These are phyloP conservation scores for Arachis monticola DNA, from an alignment of 331 rosid genomes.

Conservation along the genomic window DNA sequence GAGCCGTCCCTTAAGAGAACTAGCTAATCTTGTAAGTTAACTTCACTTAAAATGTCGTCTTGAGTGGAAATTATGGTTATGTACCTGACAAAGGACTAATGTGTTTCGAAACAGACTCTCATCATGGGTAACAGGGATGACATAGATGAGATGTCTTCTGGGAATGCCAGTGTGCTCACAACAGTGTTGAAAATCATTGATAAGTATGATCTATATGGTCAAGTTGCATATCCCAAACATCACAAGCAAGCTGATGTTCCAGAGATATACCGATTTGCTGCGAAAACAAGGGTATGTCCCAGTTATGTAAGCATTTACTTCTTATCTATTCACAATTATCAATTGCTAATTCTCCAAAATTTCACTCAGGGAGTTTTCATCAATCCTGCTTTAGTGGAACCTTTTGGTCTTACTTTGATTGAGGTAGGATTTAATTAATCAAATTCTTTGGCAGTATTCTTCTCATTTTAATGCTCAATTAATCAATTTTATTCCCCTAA, in stretches of 20 bases:
- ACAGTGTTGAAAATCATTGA: constrained; percentile 84
- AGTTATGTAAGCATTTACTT: constrained; percentile 5
- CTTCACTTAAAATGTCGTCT: constrained; percentile 22
- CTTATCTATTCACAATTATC: constrained; percentile 14
- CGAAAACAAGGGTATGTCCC: constrained; percentile 72
- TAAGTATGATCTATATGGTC: constrained; percentile 86
- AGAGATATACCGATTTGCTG: constrained; percentile 83
- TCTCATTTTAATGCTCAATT: constrained; percentile 12
- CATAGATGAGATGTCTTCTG: constrained; percentile 81
- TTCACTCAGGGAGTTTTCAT: constrained; percentile 88
- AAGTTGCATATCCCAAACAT: constrained; percentile 92
- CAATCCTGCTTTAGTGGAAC: constrained; percentile 93
- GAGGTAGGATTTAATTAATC: constrained; percentile 61
- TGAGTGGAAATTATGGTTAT: constrained; percentile 1
- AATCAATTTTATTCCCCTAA: not conserved
- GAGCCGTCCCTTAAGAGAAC: constrained; percentile 79
- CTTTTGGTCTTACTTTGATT: constrained; percentile 90
- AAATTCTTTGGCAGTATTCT: constrained; percentile 19
- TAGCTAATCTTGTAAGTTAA: constrained; percentile 83
- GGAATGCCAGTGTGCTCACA: constrained; percentile 78
- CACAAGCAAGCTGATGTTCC: constrained; percentile 93
- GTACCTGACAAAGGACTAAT: constrained; percentile 29
- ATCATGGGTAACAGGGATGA: constrained; percentile 91
- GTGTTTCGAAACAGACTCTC: constrained; percentile 54
- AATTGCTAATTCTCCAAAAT: constrained; percentile 33